These are phyloP conservation scores for Lineolata rhizophorae DNA, from an alignment of 495 filamentous ascomycete species.

Conservation along the genomic window DNA sequence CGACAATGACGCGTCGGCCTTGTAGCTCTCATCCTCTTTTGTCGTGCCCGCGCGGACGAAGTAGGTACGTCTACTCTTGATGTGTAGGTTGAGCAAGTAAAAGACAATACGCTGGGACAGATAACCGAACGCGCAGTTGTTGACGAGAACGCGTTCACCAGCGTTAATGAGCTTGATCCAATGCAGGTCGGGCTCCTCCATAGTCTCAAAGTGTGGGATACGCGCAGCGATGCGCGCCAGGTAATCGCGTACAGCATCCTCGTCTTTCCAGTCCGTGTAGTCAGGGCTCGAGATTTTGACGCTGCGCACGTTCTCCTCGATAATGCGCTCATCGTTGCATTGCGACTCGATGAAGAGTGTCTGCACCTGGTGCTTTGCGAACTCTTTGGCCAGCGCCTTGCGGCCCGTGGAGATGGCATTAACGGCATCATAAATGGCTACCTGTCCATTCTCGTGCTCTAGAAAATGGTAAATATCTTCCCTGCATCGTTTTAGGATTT, in stretches of 20 bases:
- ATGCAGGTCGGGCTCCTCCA: conserved; percentile 82
- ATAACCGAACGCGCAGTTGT: conserved; percentile 90
- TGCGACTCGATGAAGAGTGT: conserved; percentile 93
- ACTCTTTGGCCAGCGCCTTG: conserved; percentile 76
- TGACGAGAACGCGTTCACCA: conserved; percentile 75
- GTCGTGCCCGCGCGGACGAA: conserved; percentile 66
- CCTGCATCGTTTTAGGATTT: conserved; percentile 91
- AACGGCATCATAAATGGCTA: conserved; percentile 98
- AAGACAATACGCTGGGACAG: conserved; percentile 92
- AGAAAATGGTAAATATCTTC: conserved; percentile 94
- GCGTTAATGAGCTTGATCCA: conserved; percentile 99
- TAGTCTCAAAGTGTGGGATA: conserved; percentile 90
- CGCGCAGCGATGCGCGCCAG: conserved; percentile 70
- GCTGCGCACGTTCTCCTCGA: conserved; percentile 88
- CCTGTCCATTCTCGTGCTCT: conserved; percentile 91
- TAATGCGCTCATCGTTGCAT: conserved; percentile 79
- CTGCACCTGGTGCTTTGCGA: conserved; percentile 85
- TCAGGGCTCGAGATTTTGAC: conserved; percentile 99
- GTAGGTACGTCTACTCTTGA: conserved; percentile 81
- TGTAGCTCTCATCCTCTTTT: conserved; percentile 67
- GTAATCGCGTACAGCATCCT: conserved; percentile 83
- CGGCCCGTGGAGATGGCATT: conserved; percentile 75
- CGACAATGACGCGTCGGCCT: conserved; percentile 65
- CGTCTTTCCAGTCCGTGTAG: conserved; percentile 76
- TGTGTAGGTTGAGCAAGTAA: conserved; percentile 91